Conservation (phyloP, 2,329 filamentous ascomycete genomes). For the Lachnellula subtilissima region DNA sequence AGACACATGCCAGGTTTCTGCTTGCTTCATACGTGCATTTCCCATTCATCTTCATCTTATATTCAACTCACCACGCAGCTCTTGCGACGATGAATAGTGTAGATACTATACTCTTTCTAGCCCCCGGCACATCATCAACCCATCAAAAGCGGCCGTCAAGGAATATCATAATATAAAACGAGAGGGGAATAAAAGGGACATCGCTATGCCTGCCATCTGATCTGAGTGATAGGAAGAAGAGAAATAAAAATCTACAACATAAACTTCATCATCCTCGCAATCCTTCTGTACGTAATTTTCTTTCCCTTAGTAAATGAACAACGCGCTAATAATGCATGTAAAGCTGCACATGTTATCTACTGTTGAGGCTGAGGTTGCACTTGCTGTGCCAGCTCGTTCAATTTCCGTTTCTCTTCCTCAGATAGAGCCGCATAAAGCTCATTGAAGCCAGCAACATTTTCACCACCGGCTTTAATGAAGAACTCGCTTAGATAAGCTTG, state of each 20-base stretch:
- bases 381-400: conserved; percentile 34
- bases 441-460: conserved; percentile 35
- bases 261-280: background rate
- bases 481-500: conserved; percentile 79
- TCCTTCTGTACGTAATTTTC: background rate
- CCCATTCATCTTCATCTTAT: background rate
- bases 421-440: conserved; percentile 33
- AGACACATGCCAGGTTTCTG: background rate
- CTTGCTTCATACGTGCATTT: background rate
- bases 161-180: background rate
- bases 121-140: background rate
- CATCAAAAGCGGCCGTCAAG: background rate
- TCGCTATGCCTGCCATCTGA: background rate
- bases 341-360: background rate
- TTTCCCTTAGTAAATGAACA: background rate
- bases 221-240: background rate
- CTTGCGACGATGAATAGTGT: conserved; percentile 4
- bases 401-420: conserved; percentile 43
- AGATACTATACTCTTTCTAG: background rate
- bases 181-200: background rate
- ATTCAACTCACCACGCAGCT: conserved; percentile 7
- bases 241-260: background rate
- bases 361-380: background rate
- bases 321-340: background rate
- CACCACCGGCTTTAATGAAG: conserved; percentile 49